These are phyloP conservation scores for Sporothrix mexicana DNA, from an alignment of 2,329 filamentous ascomycete species.

Conservation along the genomic window DNA sequence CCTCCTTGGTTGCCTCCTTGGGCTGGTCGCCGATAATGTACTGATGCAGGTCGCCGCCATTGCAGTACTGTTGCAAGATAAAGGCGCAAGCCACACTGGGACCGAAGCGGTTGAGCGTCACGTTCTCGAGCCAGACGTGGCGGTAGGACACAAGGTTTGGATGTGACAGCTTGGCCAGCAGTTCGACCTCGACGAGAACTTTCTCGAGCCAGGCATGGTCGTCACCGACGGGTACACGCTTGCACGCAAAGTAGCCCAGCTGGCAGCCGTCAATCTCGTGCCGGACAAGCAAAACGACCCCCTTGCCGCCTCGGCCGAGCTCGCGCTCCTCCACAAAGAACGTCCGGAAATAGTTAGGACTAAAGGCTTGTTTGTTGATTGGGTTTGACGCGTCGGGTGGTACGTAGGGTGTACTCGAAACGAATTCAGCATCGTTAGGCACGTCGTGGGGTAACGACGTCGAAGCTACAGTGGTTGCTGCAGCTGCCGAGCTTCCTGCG, in stretches of 20 bases:
- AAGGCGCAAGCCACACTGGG: constrained; percentile 94
- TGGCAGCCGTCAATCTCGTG: constrained; percentile 89
- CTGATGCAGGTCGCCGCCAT: constrained; percentile 85
- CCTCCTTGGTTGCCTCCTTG: constrained; percentile 73
- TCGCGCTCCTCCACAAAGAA: constrained; percentile 92
- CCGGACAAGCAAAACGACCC: constrained; percentile 90
- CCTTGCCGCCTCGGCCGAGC: constrained; percentile 88
- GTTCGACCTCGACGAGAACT: constrained; percentile 87
- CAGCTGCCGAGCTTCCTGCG: constrained; percentile 39
- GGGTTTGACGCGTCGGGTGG: constrained; percentile 55
- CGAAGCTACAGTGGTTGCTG: neutral
- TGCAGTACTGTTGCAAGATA: constrained; percentile 97
- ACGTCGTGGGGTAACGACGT: neutral
- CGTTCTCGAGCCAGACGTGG: constrained; percentile 95
- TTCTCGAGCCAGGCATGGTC: constrained; percentile 96
- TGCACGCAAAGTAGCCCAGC: constrained; percentile 92
- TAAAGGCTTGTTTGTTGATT: constrained; percentile 87
- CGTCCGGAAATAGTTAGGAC: constrained; percentile 86
- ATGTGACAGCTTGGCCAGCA: constrained; percentile 89
- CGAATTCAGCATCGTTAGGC: constrained; percentile 51
- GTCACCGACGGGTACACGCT: constrained; percentile 92
- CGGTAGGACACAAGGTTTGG: constrained; percentile 96
- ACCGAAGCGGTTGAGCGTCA: constrained; percentile 81
- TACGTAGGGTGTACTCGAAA: constrained; percentile 55
- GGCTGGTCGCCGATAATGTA: constrained; percentile 77